Evolutionary conservation across 2,329 filamentous ascomycete genomes (phyloP).

Genomic region (Diaporthe sp.): DNA sequence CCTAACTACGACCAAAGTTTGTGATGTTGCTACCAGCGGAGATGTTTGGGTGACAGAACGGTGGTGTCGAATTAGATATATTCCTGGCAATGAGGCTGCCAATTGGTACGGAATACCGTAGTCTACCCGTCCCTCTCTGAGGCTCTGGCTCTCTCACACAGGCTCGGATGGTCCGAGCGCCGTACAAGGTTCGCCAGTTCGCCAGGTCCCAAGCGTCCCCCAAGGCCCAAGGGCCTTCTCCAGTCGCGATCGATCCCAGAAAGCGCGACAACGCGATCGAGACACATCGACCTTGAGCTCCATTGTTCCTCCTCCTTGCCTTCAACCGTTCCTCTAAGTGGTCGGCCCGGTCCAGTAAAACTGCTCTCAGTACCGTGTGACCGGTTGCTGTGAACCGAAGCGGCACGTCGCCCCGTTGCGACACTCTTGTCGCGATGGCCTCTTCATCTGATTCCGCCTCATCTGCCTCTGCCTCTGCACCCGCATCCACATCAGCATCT

Average conservation of each 20-base stretch:
- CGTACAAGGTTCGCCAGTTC: slow-evolving; percentile 20
- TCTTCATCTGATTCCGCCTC: slow-evolving; percentile 21
- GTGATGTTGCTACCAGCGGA: too few species aligned
- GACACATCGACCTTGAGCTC: slow-evolving; percentile 23
- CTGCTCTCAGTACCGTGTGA: background rate
- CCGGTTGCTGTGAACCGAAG: slow-evolving; percentile 5
- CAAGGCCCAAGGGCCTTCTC: slow-evolving; percentile 4
- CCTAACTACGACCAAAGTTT: background rate
- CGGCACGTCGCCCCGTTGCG: slow-evolving; percentile 33
- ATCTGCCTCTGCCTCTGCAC: slow-evolving; percentile 24
- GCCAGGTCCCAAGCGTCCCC: slow-evolving; percentile 15
- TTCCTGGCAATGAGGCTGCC: background rate
- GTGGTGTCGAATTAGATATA: background rate
- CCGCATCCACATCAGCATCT: slow-evolving; percentile 20
- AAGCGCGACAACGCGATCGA: slow-evolving; percentile 31
- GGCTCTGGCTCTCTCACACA: background rate
- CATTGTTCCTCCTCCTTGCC: slow-evolving; percentile 20
- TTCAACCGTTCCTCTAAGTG: background rate
- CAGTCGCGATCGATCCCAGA: slow-evolving; percentile 28
- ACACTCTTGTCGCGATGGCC: slow-evolving; percentile 29
- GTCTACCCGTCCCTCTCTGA: too few species aligned
- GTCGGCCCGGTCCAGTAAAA: background rate
- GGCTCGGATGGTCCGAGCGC: slow-evolving; percentile 1
- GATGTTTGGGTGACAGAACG: background rate
- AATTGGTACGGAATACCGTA: background rate